Evolutionary conservation across 2,329 filamentous ascomycete genomes (phyloP), one percentile per base, ranked within the genome.

Genomic region (Aspergillus uvarum): DNA sequence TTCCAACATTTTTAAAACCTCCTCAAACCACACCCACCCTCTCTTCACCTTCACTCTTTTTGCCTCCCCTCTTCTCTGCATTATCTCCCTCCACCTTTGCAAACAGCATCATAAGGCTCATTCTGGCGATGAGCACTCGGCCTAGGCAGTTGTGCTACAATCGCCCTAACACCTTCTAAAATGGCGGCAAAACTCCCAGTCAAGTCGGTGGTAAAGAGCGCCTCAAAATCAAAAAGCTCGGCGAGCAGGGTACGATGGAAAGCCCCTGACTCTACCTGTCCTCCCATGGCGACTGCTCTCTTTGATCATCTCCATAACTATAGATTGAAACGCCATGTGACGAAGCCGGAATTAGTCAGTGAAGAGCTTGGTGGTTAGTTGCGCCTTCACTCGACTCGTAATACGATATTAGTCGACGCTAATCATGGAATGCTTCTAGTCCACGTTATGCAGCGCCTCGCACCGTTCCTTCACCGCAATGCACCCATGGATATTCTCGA

Each of bases 401-500:
- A 4, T 31, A 5, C 48, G 32, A 12, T 35, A 12, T 4, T 12
- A 35, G 26, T 38, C 11, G n/a, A 21, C 11, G 11, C 59, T 61
- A 54, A 64, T 54, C 29, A 38, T 7, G 5, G 16, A 56, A 12
- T 4, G 11, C 19, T 38, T 51, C 14, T 68, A 79, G 89, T 92
- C 70, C 87, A 94, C 67, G 79, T 90, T 14, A 68, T 96, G 50
- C 72, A 85, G 6, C 90, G 90, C 61, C 77, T 96, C n/a, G 85
- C 84, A 2, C 83, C 84, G 1, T 87, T 86, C 2, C 82, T 98
- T 19, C 78, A 85, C 35, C 84, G 86, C 49, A 88, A 95, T 74
- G 79, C 81, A 53, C 90, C 91, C 56, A 92, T 93, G 76, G 92
- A 96, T 68, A 83, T 98, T 49, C 80, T 99, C 68, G 94, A 98